Evolutionary conservation across 345 rosid species (phyloP), one percentile per base, ranked within the genome.

Genomic region (Dipteronia dyeriana): DNA sequence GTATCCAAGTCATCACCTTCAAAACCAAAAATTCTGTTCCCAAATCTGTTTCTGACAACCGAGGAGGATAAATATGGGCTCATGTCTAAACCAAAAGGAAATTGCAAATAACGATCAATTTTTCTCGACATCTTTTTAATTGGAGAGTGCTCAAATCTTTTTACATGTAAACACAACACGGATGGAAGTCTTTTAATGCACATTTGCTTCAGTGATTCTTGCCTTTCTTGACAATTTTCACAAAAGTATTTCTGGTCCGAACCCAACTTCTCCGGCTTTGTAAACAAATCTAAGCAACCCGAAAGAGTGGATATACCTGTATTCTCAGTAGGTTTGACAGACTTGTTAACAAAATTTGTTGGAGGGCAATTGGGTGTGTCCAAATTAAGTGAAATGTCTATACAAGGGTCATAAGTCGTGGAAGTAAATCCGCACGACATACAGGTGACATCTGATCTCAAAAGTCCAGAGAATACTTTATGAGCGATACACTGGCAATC

Each of bases 391-490:
- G 99, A 95, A 69, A 95, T 91, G 87, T 91, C 99, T 73, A 95
- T 82, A 66, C 94, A 95, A 31, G 98, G 99, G 68, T 95, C 99
- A 69, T 87, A 91, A 13, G 94, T 95, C 16, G 98, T 93, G 26
- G 99, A 95, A 20, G 96, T 93, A 78, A 85, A 90, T 73, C 99
- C 99, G 56, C 99, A 95, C 2, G 91, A 82, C 88, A 86, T 82
- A 73, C 98, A 93, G 71, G 90, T 88, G 66, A 95, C 96, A 88
- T 95, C 98, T 39, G 99, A 95, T 86, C 97, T 87, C 80, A 95
- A 79, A 20, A 91, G 83, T 70, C 99, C 99, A 23, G 99, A 95
- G 82, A 95, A 95, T 41, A 89, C 96, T 79, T 86, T 88, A 82
- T 95, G 99, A 16, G 94, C 93, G 56, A 95, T 90, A 68, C 99